These are phyloP conservation scores for Neocucurbitaria cava DNA, from an alignment of 2,329 filamentous ascomycete genomes.

Conservation along the genomic window DNA sequence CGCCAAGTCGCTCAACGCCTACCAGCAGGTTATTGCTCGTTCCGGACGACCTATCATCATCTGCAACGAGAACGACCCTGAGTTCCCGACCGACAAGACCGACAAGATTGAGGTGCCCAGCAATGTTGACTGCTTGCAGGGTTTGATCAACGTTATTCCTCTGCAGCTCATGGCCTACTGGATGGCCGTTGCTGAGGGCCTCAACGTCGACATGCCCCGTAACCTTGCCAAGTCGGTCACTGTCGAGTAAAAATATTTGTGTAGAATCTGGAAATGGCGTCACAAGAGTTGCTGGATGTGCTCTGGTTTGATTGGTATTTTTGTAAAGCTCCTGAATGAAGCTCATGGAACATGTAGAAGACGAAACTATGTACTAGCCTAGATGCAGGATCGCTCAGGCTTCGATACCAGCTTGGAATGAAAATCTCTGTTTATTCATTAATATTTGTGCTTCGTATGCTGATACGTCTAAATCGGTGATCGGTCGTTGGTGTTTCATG, in stretches of 20 bases:
- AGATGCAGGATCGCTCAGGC: constrained; percentile 14
- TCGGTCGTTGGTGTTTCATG: constrained; percentile 6
- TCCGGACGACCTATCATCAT: constrained; percentile 97
- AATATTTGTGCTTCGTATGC: not conserved
- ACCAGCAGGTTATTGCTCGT: constrained; percentile 98
- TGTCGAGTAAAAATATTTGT: constrained; percentile 75
- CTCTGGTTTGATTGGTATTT: constrained; percentile 34
- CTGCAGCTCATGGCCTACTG: constrained; percentile 99
- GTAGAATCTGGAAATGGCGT: constrained; percentile 16
- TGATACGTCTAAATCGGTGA: not conserved
- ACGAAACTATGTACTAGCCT: constrained; percentile 19
- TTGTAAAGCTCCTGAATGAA: constrained; percentile 29
- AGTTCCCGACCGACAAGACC: constrained; percentile 86
- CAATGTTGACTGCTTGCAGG: constrained; percentile 94
- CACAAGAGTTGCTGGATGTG: constrained; percentile 28
- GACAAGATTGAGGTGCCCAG: constrained; percentile 97
- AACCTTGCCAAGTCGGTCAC: constrained; percentile 99
- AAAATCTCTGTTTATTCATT: constrained; percentile 20
- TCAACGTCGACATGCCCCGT: constrained; percentile 98
- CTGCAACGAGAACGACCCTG: constrained; percentile 87
- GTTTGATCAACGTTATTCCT: constrained; percentile 96
- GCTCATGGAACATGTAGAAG: constrained; percentile 29
- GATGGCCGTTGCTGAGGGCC: constrained; percentile 92
- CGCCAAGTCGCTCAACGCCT: constrained; percentile 98
- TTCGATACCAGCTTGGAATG: constrained; percentile 22